phyloP scores from a whole-genome alignment of 352 stramenopile genomes.

The Blastocystis sp. region DNA sequence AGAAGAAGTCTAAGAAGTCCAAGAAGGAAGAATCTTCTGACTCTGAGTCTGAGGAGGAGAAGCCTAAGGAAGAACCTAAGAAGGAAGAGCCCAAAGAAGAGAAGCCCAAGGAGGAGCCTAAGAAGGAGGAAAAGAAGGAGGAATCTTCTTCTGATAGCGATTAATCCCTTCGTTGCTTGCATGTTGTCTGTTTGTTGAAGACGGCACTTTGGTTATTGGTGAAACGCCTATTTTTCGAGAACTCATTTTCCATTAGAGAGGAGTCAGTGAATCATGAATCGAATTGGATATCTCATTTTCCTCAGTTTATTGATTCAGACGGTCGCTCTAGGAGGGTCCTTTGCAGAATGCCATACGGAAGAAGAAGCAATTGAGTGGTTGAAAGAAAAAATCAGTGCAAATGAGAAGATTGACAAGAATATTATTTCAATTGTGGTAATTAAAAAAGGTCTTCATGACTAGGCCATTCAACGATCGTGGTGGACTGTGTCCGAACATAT shows the following conservation, averaged over 20 bases:
- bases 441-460: not conserved
- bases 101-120: not conserved
- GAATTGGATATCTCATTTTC: conserved; percentile 22
- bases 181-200: conserved; percentile 25
- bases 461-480: conserved; percentile 65
- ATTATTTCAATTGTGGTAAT: conserved; percentile 61
- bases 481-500: conserved; percentile 57
- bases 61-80: conserved; percentile 15
- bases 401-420: conserved; percentile 64
- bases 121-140: conserved; percentile 48
- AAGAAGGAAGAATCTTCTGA: conserved; percentile 43
- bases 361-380: conserved; percentile 55
- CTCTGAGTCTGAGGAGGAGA: conserved; percentile 37
- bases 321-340: not conserved
- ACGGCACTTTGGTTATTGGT: not conserved
- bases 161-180: conserved; percentile 26
- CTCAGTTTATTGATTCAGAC: not conserved
- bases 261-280: not conserved
- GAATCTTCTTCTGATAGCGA: conserved; percentile 23
- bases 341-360: conserved; percentile 50
- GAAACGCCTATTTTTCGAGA: conserved; percentile 46
- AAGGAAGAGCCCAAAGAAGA: not conserved
- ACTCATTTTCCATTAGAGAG: not conserved
- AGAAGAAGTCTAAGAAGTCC: conserved; percentile 67
- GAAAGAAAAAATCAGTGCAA: not conserved